Evolutionary conservation across 257 asterid genomes (phyloP).

Genomic region (Fraxinus cuspidata): DNA sequence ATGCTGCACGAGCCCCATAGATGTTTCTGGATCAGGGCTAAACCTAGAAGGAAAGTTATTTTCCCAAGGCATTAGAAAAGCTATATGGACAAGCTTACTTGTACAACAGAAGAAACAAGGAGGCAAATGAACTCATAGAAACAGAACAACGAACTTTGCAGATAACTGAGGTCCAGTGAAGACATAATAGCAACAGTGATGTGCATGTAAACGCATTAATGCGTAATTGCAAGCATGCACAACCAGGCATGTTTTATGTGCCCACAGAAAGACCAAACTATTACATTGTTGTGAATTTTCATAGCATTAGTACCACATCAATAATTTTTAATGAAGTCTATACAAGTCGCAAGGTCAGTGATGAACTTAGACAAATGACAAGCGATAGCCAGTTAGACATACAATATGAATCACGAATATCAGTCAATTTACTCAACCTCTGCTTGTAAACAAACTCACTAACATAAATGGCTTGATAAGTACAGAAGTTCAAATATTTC

Average conservation of each 20-base stretch:
- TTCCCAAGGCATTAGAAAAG: slow-evolving; percentile 26
- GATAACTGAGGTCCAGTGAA: slow-evolving; percentile 14
- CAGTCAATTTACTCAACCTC: background rate
- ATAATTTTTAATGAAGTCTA: slow-evolving; percentile 5
- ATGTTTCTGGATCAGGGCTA: slow-evolving; percentile 90
- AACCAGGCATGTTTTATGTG: background rate
- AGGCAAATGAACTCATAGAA: slow-evolving; percentile 12
- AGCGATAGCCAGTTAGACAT: background rate
- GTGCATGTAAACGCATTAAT: slow-evolving; percentile 12
- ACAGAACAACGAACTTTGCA: slow-evolving; percentile 8
- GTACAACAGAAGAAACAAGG: background rate
- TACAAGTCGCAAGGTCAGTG: slow-evolving; percentile 5
- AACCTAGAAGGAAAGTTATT: slow-evolving; percentile 53
- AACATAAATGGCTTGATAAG: background rate
- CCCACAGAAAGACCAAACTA: background rate
- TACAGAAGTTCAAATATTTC: background rate
- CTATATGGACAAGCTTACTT: slow-evolving; percentile 13
- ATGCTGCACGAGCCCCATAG: slow-evolving; percentile 96
- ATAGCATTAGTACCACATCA: background rate
- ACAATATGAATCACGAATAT: background rate
- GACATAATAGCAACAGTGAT: background rate
- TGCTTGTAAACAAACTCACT: background rate
- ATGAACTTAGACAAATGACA: slow-evolving; percentile 9
- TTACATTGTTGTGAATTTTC: background rate
- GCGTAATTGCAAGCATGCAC: background rate